Conservation (phyloP, 2,329 filamentous ascomycete species). For the Emergomyces orientalis region DNA sequence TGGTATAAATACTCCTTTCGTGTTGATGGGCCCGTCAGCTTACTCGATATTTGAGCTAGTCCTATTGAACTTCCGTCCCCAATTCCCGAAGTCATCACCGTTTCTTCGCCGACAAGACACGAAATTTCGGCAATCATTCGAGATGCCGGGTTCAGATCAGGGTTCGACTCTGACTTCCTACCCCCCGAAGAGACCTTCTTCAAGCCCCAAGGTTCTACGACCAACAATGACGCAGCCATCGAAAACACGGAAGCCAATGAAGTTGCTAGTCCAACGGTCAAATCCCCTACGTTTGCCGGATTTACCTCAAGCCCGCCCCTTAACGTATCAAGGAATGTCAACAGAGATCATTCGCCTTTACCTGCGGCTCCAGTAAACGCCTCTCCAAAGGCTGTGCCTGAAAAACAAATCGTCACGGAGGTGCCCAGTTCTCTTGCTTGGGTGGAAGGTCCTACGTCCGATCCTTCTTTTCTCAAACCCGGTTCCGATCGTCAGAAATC, state of each 20-base stretch:
- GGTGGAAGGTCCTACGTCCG: not conserved
- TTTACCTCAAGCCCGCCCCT: constrained; percentile 16
- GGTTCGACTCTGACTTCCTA: constrained; percentile 33
- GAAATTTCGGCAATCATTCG: constrained; percentile 40
- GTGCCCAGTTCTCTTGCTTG: not conserved
- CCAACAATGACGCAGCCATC: not conserved
- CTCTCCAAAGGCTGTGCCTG: not conserved
- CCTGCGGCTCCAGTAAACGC: not conserved
- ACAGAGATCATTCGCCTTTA: not conserved
- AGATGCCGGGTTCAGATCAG: constrained; percentile 42
- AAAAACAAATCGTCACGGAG: not conserved
- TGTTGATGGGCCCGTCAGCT: constrained; percentile 13
- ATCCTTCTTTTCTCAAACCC: not conserved
- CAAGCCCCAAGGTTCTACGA: not conserved
- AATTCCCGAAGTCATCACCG: constrained; percentile 8
- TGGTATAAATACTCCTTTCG: constrained; percentile 26
- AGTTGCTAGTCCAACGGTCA: constrained; percentile 7
- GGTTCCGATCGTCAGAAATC: not conserved
- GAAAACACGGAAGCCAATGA: constrained; percentile 1
- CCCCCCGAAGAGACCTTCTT: constrained; percentile 1
- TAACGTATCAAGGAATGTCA: not conserved
- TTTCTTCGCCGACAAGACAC: constrained; percentile 29
- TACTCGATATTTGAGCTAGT: constrained; percentile 13
- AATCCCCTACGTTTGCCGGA: constrained; percentile 12
- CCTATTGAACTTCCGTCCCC: constrained; percentile 7